phyloP scores from a whole-genome alignment of 176 grass and related monocot species.

The Aegilops longissima region DNA sequence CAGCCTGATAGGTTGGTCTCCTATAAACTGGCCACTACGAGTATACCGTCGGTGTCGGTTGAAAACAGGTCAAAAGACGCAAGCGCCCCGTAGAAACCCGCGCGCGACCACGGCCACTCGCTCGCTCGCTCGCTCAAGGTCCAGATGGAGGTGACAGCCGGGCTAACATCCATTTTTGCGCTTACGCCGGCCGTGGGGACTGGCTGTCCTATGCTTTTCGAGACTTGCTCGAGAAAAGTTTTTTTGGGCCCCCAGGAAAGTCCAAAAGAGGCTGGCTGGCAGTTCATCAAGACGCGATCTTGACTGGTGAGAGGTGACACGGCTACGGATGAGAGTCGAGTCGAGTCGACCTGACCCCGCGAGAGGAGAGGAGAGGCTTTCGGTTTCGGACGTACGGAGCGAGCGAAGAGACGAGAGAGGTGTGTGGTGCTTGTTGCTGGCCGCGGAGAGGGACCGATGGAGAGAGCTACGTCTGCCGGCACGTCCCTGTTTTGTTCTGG shows the following conservation, averaged over 20 bases:
- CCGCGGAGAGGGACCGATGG: neutral
- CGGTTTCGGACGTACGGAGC: neutral
- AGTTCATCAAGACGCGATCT: neutral
- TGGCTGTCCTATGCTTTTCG: neutral
- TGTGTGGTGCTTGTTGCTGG: neutral
- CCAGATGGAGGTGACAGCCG: neutral
- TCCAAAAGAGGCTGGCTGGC: conserved; percentile 3
- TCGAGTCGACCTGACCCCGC: neutral
- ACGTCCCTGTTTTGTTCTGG: neutral
- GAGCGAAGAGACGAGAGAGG: neutral
- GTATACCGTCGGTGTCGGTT: neutral
- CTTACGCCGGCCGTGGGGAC: neutral
- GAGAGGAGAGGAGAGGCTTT: neutral
- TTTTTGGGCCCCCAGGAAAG: neutral
- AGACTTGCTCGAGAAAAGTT: neutral
- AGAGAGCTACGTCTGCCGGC: neutral
- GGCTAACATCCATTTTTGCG: neutral
- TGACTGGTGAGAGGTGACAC: neutral
- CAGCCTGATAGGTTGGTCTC: neutral
- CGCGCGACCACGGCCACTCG: neutral
- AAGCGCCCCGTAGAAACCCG: neutral
- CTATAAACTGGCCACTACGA: neutral
- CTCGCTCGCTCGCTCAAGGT: neutral
- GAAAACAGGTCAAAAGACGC: neutral
- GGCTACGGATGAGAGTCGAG: neutral